A percentile compares a stretch with the other conserved stretches of the same genome.
phyloP scores from a whole-genome alignment of 2,329 filamentous ascomycete species.

The Fusarium paranaense region DNA sequence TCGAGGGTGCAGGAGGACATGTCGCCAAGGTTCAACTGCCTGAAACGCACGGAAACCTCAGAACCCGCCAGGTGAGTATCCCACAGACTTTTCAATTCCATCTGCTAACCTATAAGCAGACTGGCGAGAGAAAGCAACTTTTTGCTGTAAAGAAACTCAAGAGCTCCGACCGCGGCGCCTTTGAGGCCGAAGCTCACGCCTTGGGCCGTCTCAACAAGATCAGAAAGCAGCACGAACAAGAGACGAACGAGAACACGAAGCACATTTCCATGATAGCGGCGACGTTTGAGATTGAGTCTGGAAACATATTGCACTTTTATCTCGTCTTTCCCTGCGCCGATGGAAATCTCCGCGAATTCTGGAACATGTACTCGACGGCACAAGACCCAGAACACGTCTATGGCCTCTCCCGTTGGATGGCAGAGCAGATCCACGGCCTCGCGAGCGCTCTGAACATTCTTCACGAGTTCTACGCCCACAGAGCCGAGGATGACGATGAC shows the following conservation, averaged over 20 bases:
- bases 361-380: neutral
- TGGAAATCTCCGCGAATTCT: conserved; percentile 5
- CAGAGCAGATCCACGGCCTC: neutral
- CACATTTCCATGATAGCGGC: conserved; percentile 7
- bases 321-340: conserved; percentile 14
- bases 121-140: neutral
- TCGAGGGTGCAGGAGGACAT: neutral
- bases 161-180: neutral
- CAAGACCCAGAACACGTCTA: neutral
- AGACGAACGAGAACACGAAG: neutral
- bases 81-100: neutral
- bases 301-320: neutral
- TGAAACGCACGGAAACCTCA: neutral
- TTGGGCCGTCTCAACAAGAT: neutral
- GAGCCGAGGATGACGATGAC: neutral
- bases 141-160: neutral
- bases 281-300: conserved; percentile 4
- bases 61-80: neutral
- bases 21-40: neutral
- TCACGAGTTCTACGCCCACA: neutral
- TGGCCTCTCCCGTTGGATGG: neutral
- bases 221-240: neutral
- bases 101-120: neutral
- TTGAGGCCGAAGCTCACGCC: neutral
- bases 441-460: neutral